Percentiles rank a stretch among this genome's conserved stretches.
phyloP scores from a whole-genome alignment of 2,329 filamentous ascomycete species.

The Verticillium tricorpus region DNA sequence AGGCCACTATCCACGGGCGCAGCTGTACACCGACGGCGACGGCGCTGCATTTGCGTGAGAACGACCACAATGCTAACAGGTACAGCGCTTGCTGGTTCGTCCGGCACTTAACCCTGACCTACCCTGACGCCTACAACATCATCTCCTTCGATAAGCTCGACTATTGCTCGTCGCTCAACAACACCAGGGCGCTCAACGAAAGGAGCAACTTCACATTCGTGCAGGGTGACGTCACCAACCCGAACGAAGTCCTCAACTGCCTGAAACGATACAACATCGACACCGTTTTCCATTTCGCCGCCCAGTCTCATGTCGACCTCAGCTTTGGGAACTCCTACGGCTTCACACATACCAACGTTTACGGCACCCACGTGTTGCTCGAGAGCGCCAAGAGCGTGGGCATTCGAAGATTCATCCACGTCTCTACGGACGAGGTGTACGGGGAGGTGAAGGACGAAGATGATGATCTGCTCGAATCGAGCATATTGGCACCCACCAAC shows the following conservation, averaged over 20 bases:
- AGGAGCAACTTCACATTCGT: constrained; percentile 73
- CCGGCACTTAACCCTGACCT: constrained; percentile 70
- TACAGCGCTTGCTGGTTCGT: constrained; percentile 76
- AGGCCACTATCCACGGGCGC: constrained; percentile 26
- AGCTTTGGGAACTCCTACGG: constrained; percentile 79
- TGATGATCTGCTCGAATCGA: constrained; percentile 67
- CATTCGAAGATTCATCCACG: constrained; percentile 71
- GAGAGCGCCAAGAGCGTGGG: constrained; percentile 70
- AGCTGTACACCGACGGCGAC: neutral
- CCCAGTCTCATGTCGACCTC: constrained; percentile 79
- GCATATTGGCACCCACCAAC: constrained; percentile 74
- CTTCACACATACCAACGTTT: constrained; percentile 78
- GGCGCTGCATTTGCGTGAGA: neutral
- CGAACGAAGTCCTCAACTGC: constrained; percentile 64
- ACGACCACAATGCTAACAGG: neutral
- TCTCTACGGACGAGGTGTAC: constrained; percentile 83
- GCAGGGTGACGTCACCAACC: constrained; percentile 72
- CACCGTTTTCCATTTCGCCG: constrained; percentile 79
- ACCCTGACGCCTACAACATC: constrained; percentile 70
- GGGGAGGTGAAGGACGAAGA: constrained; percentile 71
- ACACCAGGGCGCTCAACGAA: constrained; percentile 64
- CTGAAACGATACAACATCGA: constrained; percentile 70
- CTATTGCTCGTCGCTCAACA: constrained; percentile 77
- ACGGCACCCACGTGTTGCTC: constrained; percentile 77
- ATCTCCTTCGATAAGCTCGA: constrained; percentile 83